Base-by-base conservation (phyloP, 306 rosid species). In the Mucuna pruriens region DNA sequence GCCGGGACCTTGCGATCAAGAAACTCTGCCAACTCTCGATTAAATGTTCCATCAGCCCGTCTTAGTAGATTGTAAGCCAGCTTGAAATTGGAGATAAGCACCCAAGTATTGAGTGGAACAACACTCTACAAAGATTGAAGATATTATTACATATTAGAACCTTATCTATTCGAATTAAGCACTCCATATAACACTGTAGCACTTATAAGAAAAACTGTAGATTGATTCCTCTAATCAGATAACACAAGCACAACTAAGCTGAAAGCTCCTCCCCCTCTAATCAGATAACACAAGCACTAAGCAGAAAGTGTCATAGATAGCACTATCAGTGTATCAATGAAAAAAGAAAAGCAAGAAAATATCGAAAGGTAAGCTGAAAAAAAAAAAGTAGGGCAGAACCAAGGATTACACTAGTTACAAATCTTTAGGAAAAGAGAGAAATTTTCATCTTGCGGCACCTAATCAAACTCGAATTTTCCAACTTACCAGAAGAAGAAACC, bases 31-130 rank as follows among this genome's bases (percentile, higher is more conserved):
- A 94, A 77, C 71, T 90, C 95, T 2, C 98, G 83, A 78, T 94
- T 94, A 88, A 94, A 90, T 0, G 98, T 94, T 49, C 98, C 98
- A 66, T 94, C 98, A 0, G 97, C 82, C 1, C 98, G 95, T 69
- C 98, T 93, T 34, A 92, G 92, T 11, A 92, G 91, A 86, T 90
- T 92, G 87, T 94, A 94, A 54, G 97, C 91, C 4, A 94, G 87
- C 91, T 94, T 94, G 92, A 94, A 94, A 83, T 94, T 92, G 80
- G 98, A 94, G 86, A 94, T 94, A 40, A 94, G 97, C 1, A 92
- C 95, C 98, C 98, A 94, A 22, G 98, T 94, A 83, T 92, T 94
- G 42, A 94, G 92, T 4, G 98, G 98, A 75, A 94, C 98, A 48
- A 94, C 95, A 52, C 86, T 94, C 98, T 94, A 48, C 68, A 82